Percentiles rank a stretch among this genome's conserved stretches.
These are phyloP conservation scores for Croton laevigatus DNA, from an alignment of 441 rosid genomes.

Conservation along the genomic window DNA sequence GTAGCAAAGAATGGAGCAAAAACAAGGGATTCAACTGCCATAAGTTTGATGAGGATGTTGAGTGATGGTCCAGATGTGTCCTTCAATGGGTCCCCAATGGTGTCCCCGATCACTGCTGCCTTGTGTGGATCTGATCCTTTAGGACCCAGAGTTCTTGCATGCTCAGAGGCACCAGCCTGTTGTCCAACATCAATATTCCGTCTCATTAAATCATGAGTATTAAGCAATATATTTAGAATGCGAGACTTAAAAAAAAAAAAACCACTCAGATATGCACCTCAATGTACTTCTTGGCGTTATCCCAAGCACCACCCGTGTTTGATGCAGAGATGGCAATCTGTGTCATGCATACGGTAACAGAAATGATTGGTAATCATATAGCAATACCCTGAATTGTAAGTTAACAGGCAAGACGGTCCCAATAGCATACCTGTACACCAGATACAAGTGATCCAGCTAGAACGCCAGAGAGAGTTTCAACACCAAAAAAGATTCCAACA, in stretches of 20 bases:
- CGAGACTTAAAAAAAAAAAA: not conserved
- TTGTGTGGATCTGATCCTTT: constrained; percentile 64
- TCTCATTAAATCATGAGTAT: not conserved
- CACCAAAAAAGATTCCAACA: constrained; percentile 65
- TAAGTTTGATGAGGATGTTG: constrained; percentile 69
- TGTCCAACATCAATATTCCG: not conserved
- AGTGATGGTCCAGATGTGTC: constrained; percentile 69
- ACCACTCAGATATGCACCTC: constrained; percentile 35
- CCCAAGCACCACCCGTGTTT: constrained; percentile 68
- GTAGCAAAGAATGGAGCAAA: constrained; percentile 68
- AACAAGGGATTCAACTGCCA: constrained; percentile 68
- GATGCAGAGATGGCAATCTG: constrained; percentile 66
- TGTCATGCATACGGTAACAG: constrained; percentile 1
- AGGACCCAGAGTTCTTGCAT: constrained; percentile 57
- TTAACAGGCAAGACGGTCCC: not conserved
- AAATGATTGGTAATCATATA: not conserved
- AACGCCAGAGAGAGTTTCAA: constrained; percentile 69
- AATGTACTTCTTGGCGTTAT: constrained; percentile 69
- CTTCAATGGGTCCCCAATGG: constrained; percentile 67
- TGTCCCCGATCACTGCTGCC: constrained; percentile 69
- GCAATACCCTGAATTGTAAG: not conserved
- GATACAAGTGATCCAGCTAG: constrained; percentile 73
- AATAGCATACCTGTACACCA: constrained; percentile 53
- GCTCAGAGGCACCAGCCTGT: constrained; percentile 66
- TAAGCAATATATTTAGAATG: not conserved